Evolutionary conservation across 164 flowering plant species (phyloP), one percentile per base, ranked within the genome.

Genomic region (Liriodendron chinense): DNA sequence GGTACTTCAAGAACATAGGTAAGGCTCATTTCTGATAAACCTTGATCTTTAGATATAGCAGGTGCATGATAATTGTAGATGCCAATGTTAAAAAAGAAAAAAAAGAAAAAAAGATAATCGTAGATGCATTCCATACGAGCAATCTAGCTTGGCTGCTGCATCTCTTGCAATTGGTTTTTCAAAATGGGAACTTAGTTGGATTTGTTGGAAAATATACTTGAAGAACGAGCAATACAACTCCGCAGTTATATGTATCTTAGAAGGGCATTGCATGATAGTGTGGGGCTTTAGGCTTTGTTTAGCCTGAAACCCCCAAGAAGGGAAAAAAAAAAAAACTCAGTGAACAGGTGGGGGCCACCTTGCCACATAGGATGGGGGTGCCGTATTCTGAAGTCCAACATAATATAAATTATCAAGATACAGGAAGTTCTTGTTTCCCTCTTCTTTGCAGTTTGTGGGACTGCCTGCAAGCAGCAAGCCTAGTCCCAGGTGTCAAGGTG

Each of bases 1-100:
- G 85, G 84, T 90, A 89, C 90, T 92, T 81, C 83, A 81, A 68
- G 98, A 89, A 82, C 94, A 87, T 25, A 91, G 97, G 98, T 94
- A 2, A 75, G 82, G 34, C 62, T 48, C 72, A 47, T 28, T 50
- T 74, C 13, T 63, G 26, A 47, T 65, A 65, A 47, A 16, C 8
- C 61, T 21, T 49, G 49, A 34, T 53, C 61, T 61, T n/a, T 34
- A 34, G 43, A 34, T 34, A 34, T 4, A 34, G 43, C 43, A 34
- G 43, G 7, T 34, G 43, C 43, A 34, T 34, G 43, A 34, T 34
- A 34, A 34, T 34, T 4, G 43, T 34, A 34, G 43, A 21, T 48
- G 16, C 67, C 28, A 64, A 14, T 12, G 12, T 67, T 67, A 16
- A 21, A 25, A 2, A 67, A 1, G 26, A 43, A 67, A 14, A 67